phyloP scores from a whole-genome alignment of 1,284 basidiomycete species.

The Pterulicium gracile region DNA sequence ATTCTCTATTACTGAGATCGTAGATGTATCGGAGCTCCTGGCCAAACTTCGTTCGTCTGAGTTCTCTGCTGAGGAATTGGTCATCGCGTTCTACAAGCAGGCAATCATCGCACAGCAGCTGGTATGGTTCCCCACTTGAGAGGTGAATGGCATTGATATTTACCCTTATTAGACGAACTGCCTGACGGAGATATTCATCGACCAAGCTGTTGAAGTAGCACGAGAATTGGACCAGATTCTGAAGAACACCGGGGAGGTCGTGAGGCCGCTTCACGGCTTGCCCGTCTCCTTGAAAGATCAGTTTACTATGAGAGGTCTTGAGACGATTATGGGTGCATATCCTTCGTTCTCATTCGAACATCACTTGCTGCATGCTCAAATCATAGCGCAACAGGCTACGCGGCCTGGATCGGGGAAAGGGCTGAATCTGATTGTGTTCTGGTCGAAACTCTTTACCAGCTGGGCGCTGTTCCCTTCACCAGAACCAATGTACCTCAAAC shows the following conservation, averaged over 20 bases:
- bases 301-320: constrained; percentile 44
- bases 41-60: not conserved
- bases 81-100: not conserved
- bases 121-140: not conserved
- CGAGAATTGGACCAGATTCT: constrained; percentile 45
- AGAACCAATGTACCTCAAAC: constrained; percentile 66
- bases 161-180: constrained; percentile 46
- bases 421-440: constrained; percentile 44
- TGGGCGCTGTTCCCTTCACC: constrained; percentile 59
- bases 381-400: constrained; percentile 49
- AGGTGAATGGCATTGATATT: too few species aligned
- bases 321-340: constrained; percentile 41
- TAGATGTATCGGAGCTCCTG: not conserved
- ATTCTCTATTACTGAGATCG: not conserved
- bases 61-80: not conserved
- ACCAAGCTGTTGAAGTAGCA: constrained; percentile 47
- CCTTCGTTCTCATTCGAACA: constrained; percentile 6
- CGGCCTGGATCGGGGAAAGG: constrained; percentile 49
- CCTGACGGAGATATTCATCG: constrained; percentile 58
- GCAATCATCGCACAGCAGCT: not conserved
- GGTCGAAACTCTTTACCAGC: constrained; percentile 47
- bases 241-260: constrained; percentile 30
- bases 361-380: constrained; percentile 14
- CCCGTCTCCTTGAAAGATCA: constrained; percentile 60
- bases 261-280: constrained; percentile 54